Evolutionary conservation across 352 stramenopile genomes (phyloP).

Genomic region (Peronosclerospora sorghi): DNA sequence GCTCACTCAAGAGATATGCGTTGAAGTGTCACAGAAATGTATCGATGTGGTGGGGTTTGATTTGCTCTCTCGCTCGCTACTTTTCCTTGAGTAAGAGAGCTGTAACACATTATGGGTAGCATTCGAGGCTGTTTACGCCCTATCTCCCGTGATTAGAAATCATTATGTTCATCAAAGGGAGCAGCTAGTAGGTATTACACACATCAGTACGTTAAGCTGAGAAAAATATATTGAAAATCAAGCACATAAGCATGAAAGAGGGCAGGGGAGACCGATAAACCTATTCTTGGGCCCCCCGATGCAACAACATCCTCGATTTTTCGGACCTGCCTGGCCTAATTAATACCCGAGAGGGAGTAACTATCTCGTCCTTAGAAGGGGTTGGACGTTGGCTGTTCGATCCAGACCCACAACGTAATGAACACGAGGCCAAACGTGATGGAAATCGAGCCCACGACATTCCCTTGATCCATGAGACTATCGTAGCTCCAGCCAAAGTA

Average conservation of each 20-base stretch:
- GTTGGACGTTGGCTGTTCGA: slow-evolving; percentile 72
- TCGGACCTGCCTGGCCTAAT: slow-evolving; percentile 11
- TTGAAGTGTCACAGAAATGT: too few species aligned
- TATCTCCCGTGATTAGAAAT: too few species aligned
- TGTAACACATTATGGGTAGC: too few species aligned
- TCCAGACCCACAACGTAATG: slow-evolving; percentile 76
- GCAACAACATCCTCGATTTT: slow-evolving; percentile 1
- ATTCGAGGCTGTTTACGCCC: too few species aligned
- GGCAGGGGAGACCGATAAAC: slow-evolving; percentile 1
- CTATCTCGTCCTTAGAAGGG: slow-evolving; percentile 34
- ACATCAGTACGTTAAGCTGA: slow-evolving; percentile 3
- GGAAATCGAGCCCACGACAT: slow-evolving; percentile 64
- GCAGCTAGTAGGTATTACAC: too few species aligned
- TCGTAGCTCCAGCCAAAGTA: slow-evolving; percentile 85
- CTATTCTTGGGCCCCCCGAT: slow-evolving; percentile 1
- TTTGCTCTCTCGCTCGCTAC: too few species aligned
- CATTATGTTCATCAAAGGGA: too few species aligned
- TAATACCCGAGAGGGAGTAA: slow-evolving; percentile 4
- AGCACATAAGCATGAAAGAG: slow-evolving; percentile 21
- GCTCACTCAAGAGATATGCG: too few species aligned
- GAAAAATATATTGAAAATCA: slow-evolving; percentile 31
- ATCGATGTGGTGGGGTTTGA: too few species aligned
- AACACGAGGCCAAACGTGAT: slow-evolving; percentile 69
- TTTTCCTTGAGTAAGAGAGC: too few species aligned
- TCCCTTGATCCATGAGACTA: slow-evolving; percentile 75